Evolutionary conservation across 148 eudicot genomes (phyloP).

Genomic region (Amaranthus palmeri): DNA sequence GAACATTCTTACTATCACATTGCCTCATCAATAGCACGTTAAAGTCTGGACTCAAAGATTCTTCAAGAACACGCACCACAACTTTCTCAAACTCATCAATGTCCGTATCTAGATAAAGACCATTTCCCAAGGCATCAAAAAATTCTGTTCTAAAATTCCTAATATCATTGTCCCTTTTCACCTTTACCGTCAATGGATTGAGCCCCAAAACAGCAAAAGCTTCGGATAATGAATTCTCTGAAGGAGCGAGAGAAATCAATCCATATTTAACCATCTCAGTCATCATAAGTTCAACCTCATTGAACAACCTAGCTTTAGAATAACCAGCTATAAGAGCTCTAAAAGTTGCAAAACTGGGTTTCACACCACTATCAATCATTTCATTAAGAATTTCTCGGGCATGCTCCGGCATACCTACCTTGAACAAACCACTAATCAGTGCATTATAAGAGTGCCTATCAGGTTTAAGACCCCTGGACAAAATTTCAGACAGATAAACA

Average conservation of each 20-base stretch:
- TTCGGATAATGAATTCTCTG: constrained; percentile 49
- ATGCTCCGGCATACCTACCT: constrained; percentile 59
- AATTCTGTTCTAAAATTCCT: constrained; percentile 48
- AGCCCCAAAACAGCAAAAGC: constrained; percentile 62
- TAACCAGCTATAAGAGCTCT: constrained; percentile 72
- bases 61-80: constrained; percentile 46
- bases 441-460: constrained; percentile 52
- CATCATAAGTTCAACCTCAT: constrained; percentile 47
- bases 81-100: constrained; percentile 47
- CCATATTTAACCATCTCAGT: constrained; percentile 40
- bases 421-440: constrained; percentile 53
- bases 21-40: constrained; percentile 35
- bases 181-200: constrained; percentile 41
- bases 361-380: constrained; percentile 53
- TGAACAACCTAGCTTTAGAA: constrained; percentile 53
- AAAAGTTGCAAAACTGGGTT: constrained; percentile 48
- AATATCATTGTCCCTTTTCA: constrained; percentile 69
- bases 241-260: constrained; percentile 37
- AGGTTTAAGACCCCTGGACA: constrained; percentile 51
- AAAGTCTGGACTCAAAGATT: constrained; percentile 60
- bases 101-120: constrained; percentile 75
- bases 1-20: constrained; percentile 26
- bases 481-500: constrained; percentile 47
- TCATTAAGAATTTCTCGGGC: constrained; percentile 49
- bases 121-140: constrained; percentile 70